Percentiles rank a stretch among this genome's conserved stretches.
phyloP scores from a whole-genome alignment of 2,329 filamentous ascomycete genomes.

The Mariannaea elegans region DNA sequence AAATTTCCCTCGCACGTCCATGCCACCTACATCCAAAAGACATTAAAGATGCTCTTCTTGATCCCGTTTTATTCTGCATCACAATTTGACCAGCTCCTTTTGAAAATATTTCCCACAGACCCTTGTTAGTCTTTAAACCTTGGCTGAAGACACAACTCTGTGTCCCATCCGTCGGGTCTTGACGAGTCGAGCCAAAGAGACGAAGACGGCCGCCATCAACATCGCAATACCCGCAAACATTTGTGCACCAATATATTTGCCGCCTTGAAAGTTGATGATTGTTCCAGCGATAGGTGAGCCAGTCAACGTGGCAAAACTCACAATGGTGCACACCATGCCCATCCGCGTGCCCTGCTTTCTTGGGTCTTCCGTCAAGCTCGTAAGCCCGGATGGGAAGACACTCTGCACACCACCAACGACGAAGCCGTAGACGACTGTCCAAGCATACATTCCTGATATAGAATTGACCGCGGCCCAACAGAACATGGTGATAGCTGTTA shows the following conservation, averaged over 20 bases:
- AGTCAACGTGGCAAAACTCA: constrained; percentile 49
- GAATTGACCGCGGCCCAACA: constrained; percentile 34
- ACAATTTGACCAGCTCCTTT: too few species aligned
- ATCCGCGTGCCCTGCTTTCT: constrained; percentile 50
- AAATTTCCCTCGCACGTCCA: too few species aligned
- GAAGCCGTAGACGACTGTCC: constrained; percentile 33
- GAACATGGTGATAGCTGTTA: constrained; percentile 32
- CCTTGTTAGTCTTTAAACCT: neutral
- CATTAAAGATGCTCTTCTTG: too few species aligned
- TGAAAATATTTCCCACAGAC: too few species aligned
- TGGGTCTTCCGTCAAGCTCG: constrained; percentile 48
- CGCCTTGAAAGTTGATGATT: constrained; percentile 30
- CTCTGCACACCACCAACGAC: constrained; percentile 30
- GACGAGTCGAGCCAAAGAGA: constrained; percentile 23
- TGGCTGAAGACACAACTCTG: neutral
- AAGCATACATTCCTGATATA: constrained; percentile 33
- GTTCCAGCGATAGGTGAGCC: constrained; percentile 46
- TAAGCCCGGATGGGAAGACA: constrained; percentile 45
- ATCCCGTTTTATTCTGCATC: too few species aligned
- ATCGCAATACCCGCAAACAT: constrained; percentile 29
- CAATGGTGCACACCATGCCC: constrained; percentile 51
- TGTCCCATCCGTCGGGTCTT: constrained; percentile 17
- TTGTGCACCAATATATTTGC: constrained; percentile 33
- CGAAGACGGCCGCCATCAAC: constrained; percentile 24
- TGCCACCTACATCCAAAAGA: too few species aligned